These are phyloP conservation scores for Pyrenophora teres DNA, from an alignment of 2,329 filamentous ascomycete species.

Conservation along the genomic window DNA sequence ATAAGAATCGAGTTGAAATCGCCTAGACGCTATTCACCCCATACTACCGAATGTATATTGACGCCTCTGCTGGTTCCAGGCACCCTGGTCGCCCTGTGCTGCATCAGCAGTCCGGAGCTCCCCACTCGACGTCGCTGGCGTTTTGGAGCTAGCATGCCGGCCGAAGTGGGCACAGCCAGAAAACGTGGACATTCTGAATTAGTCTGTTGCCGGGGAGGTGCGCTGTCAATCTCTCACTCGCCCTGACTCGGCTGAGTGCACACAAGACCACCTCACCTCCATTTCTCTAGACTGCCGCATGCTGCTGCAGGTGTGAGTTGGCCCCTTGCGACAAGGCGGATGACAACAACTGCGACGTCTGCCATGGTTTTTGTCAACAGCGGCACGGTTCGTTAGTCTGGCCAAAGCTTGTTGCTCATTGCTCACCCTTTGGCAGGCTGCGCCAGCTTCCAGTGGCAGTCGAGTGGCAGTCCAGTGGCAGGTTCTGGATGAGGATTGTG, in stretches of 20 bases:
- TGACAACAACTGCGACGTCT: constrained; percentile 22
- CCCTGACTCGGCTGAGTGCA: constrained; percentile 36
- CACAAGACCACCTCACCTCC: constrained; percentile 35
- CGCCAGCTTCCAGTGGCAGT: constrained; percentile 21
- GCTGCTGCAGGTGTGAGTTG: constrained; percentile 37
- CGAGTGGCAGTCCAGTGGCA: constrained; percentile 9
- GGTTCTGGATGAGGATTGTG: constrained; percentile 20
- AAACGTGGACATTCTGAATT: constrained; percentile 46
- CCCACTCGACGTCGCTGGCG: constrained; percentile 38
- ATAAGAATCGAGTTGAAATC: constrained; percentile 36
- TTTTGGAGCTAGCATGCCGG: constrained; percentile 40
- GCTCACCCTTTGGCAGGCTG: constrained; percentile 1
- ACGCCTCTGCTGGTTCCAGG: constrained; percentile 40
- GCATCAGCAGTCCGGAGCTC: constrained; percentile 43
- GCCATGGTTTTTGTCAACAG: constrained; percentile 17
- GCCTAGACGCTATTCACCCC: constrained; percentile 48
- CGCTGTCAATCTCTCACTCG: constrained; percentile 48
- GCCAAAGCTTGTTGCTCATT: constrained; percentile 7
- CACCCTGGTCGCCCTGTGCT: constrained; percentile 34
- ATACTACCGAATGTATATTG: constrained; percentile 40
- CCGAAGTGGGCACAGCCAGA: constrained; percentile 41
- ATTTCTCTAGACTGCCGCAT: constrained; percentile 31
- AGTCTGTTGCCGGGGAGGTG: constrained; percentile 37
- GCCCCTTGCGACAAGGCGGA: constrained; percentile 25
- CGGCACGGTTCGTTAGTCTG: constrained; percentile 16